Evolutionary conservation across 2,329 filamentous ascomycete species (phyloP).

Genomic region (Ophiognomonia clavigignenti-juglandacearum): DNA sequence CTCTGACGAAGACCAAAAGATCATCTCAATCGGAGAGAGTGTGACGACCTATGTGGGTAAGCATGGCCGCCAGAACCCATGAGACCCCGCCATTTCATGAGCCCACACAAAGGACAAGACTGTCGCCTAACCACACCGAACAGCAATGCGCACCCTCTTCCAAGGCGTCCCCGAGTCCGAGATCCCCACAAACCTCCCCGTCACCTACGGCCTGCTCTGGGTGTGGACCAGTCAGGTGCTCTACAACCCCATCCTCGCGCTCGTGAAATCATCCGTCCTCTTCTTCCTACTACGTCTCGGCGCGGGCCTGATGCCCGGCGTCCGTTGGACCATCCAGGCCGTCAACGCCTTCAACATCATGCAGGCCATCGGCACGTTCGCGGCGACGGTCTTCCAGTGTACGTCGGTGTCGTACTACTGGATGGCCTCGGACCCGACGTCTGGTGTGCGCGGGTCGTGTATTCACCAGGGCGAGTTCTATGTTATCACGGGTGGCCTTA

Average conservation of each 20-base stretch:
- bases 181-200: background rate
- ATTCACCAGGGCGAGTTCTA: constrained; percentile 22
- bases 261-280: constrained; percentile 30
- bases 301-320: constrained; percentile 22
- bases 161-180: background rate
- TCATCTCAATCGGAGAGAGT: background rate
- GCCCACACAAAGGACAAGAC: constrained; percentile 19
- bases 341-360: constrained; percentile 26
- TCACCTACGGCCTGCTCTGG: constrained; percentile 24
- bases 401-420: constrained; percentile 38
- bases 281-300: constrained; percentile 28
- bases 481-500: constrained; percentile 32
- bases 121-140: background rate
- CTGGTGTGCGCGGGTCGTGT: constrained; percentile 27
- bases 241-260: constrained; percentile 30
- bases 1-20: too few species aligned
- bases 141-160: background rate
- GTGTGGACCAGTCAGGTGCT: constrained; percentile 28
- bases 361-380: constrained; percentile 27
- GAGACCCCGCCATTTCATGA: background rate
- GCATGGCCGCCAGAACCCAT: too few species aligned
- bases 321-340: constrained; percentile 24
- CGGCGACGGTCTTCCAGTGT: constrained; percentile 32
- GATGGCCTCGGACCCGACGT: constrained; percentile 32
- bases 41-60: background rate